A percentile compares a stretch with the other conserved stretches of the same genome.
Evolutionary conservation across 345 rosid species (phyloP).

Genomic region (Lumnitzera racemosa): DNA sequence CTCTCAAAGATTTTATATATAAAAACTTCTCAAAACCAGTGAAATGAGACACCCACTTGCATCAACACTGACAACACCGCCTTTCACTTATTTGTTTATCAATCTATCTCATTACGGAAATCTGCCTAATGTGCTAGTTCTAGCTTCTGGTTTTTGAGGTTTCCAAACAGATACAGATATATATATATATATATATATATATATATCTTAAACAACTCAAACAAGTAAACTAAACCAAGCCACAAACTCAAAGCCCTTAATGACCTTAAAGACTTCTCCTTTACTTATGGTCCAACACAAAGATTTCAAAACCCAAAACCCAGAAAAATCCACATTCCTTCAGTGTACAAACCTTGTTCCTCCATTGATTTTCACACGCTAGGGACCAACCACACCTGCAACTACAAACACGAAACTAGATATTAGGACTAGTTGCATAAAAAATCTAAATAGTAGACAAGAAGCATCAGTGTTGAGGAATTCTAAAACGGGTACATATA

Average conservation of each 20-base stretch:
- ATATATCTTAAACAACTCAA: background rate
- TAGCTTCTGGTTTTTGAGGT: no score
- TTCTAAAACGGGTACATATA: constrained; percentile 6
- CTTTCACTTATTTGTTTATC: constrained; percentile 8
- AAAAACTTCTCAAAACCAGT: constrained; percentile 5
- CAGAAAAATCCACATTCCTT: constrained; percentile 6
- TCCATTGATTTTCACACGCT: constrained; percentile 1
- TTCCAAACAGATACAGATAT: constrained; percentile 1
- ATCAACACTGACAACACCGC: constrained; percentile 15
- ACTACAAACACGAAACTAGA: constrained; percentile 5
- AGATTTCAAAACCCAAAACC: constrained; percentile 3
- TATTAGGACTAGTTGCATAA: background rate
- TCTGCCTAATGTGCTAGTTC: background rate
- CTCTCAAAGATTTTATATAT: constrained; percentile 4
- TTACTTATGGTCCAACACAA: background rate
- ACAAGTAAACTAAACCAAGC: background rate
- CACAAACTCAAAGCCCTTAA: background rate
- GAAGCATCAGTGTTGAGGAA: constrained; percentile 10
- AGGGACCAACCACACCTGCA: constrained; percentile 12
- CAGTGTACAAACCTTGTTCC: background rate
- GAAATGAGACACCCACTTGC: constrained; percentile 16
- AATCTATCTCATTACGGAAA: background rate
- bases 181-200: background rate
- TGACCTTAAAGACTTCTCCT: background rate
- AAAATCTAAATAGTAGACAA: constrained; percentile 4